phyloP scores from a whole-genome alignment of 257 asterid genomes.

The Cruciata laevipes region DNA sequence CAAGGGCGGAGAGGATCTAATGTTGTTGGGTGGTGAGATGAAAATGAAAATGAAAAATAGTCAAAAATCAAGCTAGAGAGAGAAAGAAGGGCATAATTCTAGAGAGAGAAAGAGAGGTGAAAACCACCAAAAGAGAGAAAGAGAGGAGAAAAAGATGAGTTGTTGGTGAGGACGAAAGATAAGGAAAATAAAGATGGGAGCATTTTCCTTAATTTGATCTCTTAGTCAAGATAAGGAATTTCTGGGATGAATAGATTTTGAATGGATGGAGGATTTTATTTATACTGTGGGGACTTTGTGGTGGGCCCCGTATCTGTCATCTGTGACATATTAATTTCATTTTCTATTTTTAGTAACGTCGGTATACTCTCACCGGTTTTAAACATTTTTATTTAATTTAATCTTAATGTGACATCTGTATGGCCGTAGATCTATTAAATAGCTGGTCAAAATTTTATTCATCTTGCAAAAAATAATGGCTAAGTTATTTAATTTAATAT shows the following conservation, averaged over 20 bases:
- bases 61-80: background rate
- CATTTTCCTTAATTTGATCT: background rate
- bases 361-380: background rate
- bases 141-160: conserved; percentile 10
- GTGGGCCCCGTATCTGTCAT: background rate
- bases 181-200: conserved; percentile 9
- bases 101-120: background rate
- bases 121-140: background rate
- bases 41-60: conserved; percentile 12
- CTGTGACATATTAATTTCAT: background rate
- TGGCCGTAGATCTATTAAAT: no score
- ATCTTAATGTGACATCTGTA: background rate
- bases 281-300: background rate
- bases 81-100: background rate
- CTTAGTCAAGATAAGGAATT: background rate
- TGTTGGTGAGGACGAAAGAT: conserved; percentile 18
- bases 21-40: conserved; percentile 11
- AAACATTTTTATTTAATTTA: no score
- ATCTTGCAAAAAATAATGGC: no score
- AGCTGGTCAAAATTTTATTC: background rate
- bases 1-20: conserved; percentile 6
- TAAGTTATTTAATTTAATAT: no score
- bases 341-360: background rate
- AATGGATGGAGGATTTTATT: background rate
- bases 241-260: background rate